Evolutionary conservation across 306 rosid genomes (phyloP).

Genomic region (Cucumis sativus): Cucumber_9930_V3 NC_026657.2:35524001-35524500

Average conservation of each 20-base stretch:
- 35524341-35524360: slow-evolving; percentile 40
- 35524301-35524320: slow-evolving; percentile 33
- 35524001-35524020: background rate
- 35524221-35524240: slow-evolving; percentile 68
- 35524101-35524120: background rate
- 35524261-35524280: slow-evolving; percentile 58
- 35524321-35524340: slow-evolving; percentile 62
- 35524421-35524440: slow-evolving; percentile 31
- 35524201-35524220: background rate
- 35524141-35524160: background rate
- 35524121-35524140: background rate
- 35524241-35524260: slow-evolving; percentile 70
- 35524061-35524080: background rate
- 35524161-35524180: background rate
- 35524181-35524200: background rate
- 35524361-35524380: too few relatives aligned
- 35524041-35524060: background rate
- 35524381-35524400: background rate
- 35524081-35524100: background rate
- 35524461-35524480: slow-evolving; percentile 70
- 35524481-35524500: slow-evolving; percentile 64
- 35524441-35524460: slow-evolving; percentile 76
- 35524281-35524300: slow-evolving; percentile 41
- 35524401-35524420: background rate
- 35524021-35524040: background rate